A percentile compares a stretch with the other conserved stretches of the same genome.
Evolutionary conservation across 495 filamentous ascomycete species (phyloP).

Genomic region (Copromyces sp.): DNA sequence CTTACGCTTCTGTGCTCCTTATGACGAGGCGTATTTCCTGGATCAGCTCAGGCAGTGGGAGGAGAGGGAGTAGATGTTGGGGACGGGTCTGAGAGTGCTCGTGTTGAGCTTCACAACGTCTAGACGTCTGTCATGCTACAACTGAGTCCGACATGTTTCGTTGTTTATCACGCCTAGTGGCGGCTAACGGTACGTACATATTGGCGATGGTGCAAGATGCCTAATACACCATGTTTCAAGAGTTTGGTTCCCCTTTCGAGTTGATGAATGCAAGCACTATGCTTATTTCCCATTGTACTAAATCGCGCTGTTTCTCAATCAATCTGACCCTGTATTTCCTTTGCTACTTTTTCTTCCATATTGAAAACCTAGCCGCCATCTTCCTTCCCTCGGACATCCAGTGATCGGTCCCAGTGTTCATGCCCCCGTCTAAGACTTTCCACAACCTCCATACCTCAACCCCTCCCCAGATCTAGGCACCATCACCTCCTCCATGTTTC

Average conservation of each 20-base stretch:
- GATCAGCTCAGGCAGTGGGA: background rate
- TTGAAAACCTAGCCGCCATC: background rate
- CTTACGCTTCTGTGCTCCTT: background rate
- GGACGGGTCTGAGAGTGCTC: background rate
- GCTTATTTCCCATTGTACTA: background rate
- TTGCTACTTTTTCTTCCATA: background rate
- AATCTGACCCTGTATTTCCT: background rate
- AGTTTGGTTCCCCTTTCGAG: background rate
- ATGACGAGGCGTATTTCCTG: background rate
- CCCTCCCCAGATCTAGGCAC: background rate
- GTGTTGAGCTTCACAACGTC: too few species aligned
- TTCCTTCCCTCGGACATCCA: background rate
- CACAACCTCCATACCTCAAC: slow-evolving; percentile 7
- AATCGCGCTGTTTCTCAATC: background rate
- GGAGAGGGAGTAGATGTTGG: background rate
- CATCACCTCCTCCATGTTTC: slow-evolving; percentile 17
- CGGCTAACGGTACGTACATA: background rate
- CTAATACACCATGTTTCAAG: background rate
- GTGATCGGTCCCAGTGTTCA: background rate
- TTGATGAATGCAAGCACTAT: background rate
- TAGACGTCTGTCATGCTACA: too few species aligned
- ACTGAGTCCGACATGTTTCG: background rate
- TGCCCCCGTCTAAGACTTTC: background rate
- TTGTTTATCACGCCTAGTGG: background rate
- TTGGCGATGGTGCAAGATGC: background rate